Base-by-base conservation (phyloP, 176 grass and related monocot species). In the Oryza longistaminata region DNA sequence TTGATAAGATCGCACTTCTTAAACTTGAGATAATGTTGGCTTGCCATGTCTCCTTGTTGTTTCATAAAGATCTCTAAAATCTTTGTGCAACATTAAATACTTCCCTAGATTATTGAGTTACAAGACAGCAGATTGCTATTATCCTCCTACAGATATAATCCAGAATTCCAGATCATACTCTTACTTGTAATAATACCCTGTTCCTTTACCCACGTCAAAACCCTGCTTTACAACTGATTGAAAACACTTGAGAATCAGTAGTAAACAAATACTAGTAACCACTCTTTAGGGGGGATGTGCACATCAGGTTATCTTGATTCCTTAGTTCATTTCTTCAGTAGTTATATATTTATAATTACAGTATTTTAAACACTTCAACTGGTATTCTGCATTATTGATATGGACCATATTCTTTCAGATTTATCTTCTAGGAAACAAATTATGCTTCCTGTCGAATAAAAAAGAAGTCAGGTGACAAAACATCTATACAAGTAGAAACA, bases 181-280 rank as follows among this genome's bases (percentile, higher is more conserved):
- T 40, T 40, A 40, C 39, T 7, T 40, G 39, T 40, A 40, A 40
- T 27, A 37, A 22, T 27, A 37, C 35, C 33, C 1, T 70, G 22
- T 76, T 71, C 25, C 64, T 50, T 22, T 66, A 3, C 43, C 46
- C 22, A 33, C 14, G 46, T 58, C 12, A 52, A 52, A 75, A 37
- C 13, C 48, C 69, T 84, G 37, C 42, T 85, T 70, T 64, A 40
- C 40, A 85, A 64, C 25, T 85, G 52, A 79, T 37, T 61, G 61
- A 53, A 29, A 29, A 29, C 29, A 29, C 29, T 29, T 29, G 29
- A 29, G 29, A 29, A 29, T 29, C 2, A 29, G 29, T 29, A 29
- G 29, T 29, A 29, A 29, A 29, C 71, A 29, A 70, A 22, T 68
- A 29, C 29, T 29, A 68, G 40, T 76, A 9, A 77, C 33, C 33